Evolutionary conservation across 352 stramenopile species (phyloP), one percentile per base, ranked within the genome.

Genomic region (Globisporangium parvum): DNA sequence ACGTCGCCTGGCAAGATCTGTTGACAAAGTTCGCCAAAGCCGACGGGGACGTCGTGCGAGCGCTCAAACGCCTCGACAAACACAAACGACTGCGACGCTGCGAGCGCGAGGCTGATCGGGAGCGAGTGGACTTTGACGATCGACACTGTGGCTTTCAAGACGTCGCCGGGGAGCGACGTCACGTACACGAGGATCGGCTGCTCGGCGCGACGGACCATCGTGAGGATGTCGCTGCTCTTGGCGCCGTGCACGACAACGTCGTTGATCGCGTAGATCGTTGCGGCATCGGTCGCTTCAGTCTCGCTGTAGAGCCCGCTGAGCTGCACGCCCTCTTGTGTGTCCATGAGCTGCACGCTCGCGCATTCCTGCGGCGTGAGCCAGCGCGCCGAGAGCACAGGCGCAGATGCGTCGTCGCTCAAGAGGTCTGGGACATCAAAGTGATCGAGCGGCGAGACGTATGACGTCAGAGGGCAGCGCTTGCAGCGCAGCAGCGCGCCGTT

Each of bases 1-100:
- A 88, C 68, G 60, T 92, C 81, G 18, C 79, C 80, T 0, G 81
- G 79, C 59, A 88, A 79, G 17, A 88, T 66, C 70, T 87, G 81
- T 3, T 68, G 69, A 23, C 61, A 86, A 2, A 89, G 49, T 26
- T 88, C 70, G 0, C 66, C 79, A 47, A 75, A 85, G 52, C 71
- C 71, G 45, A 78, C 15, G n/a, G 58, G 62, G 18, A 67, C 9
- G 6, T 70, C 54, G 0, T 57, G n/a, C 23, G 60, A 58, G 9
- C 49, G 62, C 47, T 56, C 37, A 51, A 67, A 86, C 12, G 69
- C 80, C 48, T 84, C 60, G 47, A 86, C 71, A 51, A 78, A 82
- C 11, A 81, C 57, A 31, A 67, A 71, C 3, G 64, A 70, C 33
- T 77, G 62, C 21, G 70, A 60, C 20, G 20, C 54, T 39, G 58